Conservation (phyloP, 2,329 filamentous ascomycete species). For the Biscogniauxia mediterranea region DNA sequence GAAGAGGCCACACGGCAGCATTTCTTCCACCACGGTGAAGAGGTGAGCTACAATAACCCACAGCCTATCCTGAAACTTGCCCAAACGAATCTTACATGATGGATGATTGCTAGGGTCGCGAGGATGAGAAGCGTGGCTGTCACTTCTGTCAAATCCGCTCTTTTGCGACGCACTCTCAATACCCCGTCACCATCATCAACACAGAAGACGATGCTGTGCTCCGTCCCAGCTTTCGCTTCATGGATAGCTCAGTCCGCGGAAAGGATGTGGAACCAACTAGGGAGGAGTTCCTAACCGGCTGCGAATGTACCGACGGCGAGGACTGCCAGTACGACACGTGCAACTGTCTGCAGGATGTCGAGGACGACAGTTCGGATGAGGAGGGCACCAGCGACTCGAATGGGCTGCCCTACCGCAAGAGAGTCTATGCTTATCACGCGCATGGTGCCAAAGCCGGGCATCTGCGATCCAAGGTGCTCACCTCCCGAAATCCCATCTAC, state of each 20-base stretch:
- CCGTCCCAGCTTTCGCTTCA: constrained; percentile 66
- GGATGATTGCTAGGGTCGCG: constrained; percentile 28
- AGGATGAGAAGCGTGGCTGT: constrained; percentile 45
- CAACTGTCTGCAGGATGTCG: constrained; percentile 59
- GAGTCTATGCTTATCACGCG: constrained; percentile 63
- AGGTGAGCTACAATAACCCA: constrained; percentile 33
- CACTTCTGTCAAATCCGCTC: constrained; percentile 61
- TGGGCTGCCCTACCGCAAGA: constrained; percentile 29
- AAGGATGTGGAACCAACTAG: constrained; percentile 59
- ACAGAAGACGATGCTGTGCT: constrained; percentile 53
- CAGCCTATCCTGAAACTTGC: constrained; percentile 10
- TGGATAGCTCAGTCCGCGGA: constrained; percentile 59
- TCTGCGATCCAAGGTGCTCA: constrained; percentile 50
- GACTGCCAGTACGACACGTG: constrained; percentile 69
- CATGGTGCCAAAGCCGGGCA: constrained; percentile 51
- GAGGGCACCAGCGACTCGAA: constrained; percentile 45
- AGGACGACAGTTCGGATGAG: constrained; percentile 49
- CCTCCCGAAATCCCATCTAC: constrained; percentile 65
- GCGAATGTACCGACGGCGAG: constrained; percentile 59
- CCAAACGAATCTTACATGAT: neutral
- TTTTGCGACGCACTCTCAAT: constrained; percentile 47
- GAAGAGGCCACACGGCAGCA: constrained; percentile 45
- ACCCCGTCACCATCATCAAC: constrained; percentile 65
- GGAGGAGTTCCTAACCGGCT: constrained; percentile 65
- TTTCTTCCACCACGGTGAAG: constrained; percentile 49